Evolutionary conservation across 805 yeast genomes (phyloP), one percentile per base, ranked within the genome.

Genomic region (Wickerhamiella cacticola): DNA sequence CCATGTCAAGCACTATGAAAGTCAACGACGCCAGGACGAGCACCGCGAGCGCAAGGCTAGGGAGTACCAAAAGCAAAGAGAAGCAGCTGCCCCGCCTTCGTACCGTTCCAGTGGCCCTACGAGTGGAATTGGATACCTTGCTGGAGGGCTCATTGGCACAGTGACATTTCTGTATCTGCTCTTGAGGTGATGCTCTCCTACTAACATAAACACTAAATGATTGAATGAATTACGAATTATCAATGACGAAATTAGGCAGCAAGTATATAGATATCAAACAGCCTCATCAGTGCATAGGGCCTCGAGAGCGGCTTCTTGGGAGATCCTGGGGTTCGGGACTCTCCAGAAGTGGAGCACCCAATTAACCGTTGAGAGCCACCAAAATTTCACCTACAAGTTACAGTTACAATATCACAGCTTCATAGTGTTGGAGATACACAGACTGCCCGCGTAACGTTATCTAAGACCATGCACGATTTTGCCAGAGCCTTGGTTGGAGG

Each of bases 1-100:
- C 48, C 59, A 54, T 45, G 64, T 56, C 44, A 48, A 48, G 50
- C 68, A 65, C 49, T 56, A 53, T 26, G 49, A 52, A 61, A 59
- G 51, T 39, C 68, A 65, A 42, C 49, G 40, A 41, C 57, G 59
- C 25, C 59, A 59, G 48, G 67, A 62, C 21, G 49, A 33, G 26
- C 60, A 56, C 45, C 49, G 63, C 12, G 50, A 54, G 34, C 52
- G 50, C 26, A 48, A 39, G 42, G 24, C 39, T 6, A 48, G 45
- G 10, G 42, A 45, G 39, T 46, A 41, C 39, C 47, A 39, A 34
- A 41, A 31, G 34, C 34, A 25, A 5, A 16, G 16, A 15, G 22
- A 8, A 35, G 19, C 15, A 5, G 28, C 16, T 2, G 15, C 2
- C 13, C 35, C 33, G n/a, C 18, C 15, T 4, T 10, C 15, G n/a